phyloP scores from a whole-genome alignment of 2,329 filamentous ascomycete genomes.

The Cordyceps pruinosa region DNA sequence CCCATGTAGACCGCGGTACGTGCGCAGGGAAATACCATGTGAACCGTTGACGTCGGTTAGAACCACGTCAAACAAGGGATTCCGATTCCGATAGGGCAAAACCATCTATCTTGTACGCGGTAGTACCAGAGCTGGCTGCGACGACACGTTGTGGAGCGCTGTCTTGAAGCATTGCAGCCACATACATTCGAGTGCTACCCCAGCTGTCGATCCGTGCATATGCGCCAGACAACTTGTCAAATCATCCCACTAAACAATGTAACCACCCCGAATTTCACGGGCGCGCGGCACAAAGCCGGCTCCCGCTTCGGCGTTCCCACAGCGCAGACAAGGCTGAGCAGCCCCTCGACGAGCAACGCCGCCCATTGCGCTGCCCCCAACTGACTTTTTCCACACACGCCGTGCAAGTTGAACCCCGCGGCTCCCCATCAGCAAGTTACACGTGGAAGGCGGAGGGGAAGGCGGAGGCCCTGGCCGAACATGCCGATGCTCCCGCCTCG shows the following conservation, averaged over 20 bases:
- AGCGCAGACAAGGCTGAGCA: not conserved
- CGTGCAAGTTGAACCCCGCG: too few relatives aligned
- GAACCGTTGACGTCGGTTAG: too few relatives aligned
- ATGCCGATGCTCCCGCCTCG: not conserved
- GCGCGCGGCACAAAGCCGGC: not conserved
- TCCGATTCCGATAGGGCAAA: too few relatives aligned
- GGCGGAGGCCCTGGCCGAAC: too few relatives aligned
- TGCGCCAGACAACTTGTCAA: not conserved
- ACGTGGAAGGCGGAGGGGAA: too few relatives aligned
- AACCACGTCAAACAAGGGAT: too few relatives aligned
- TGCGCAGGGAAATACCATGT: too few relatives aligned
- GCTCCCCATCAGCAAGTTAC: too few relatives aligned
- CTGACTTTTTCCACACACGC: too few relatives aligned
- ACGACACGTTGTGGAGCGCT: not conserved
- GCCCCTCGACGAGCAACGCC: not conserved
- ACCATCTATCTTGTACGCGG: too few relatives aligned
- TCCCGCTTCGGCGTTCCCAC: not conserved
- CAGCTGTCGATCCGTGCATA: constrained; percentile 1
- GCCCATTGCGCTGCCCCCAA: not conserved
- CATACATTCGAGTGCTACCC: not conserved
- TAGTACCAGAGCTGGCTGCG: too few relatives aligned
- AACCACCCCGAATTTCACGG: not conserved
- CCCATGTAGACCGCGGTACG: too few relatives aligned
- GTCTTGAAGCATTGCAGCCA: not conserved
- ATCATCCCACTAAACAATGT: not conserved